These are phyloP conservation scores for Acacia crassicarpa DNA, from an alignment of 306 rosid species.

Conservation along the genomic window DNA sequence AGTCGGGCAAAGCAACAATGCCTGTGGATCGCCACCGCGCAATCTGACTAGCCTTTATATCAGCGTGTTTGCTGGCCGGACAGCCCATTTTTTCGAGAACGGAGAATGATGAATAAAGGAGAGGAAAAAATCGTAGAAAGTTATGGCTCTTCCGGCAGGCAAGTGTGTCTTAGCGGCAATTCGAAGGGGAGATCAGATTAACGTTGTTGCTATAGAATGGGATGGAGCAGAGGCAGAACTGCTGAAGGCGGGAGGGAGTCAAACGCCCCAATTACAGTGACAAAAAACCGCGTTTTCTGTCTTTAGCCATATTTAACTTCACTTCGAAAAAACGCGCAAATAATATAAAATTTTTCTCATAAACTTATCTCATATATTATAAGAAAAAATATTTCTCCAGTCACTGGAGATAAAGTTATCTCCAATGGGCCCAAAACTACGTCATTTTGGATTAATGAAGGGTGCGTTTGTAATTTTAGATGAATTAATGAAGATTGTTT, in stretches of 20 bases:
- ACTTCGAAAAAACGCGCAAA: no score
- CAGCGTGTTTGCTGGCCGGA: slow-evolving; percentile 53
- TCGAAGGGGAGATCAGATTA: not conserved
- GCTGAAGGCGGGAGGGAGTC: not conserved
- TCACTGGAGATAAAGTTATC: no score
- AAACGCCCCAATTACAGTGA: not conserved
- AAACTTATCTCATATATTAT: no score
- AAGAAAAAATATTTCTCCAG: no score
- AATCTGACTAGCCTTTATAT: slow-evolving; percentile 57
- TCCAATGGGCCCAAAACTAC: no score
- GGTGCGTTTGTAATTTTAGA: no score
- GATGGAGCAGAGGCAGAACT: not conserved
- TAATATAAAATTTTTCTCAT: no score
- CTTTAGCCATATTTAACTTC: not conserved
- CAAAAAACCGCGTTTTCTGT: slow-evolving; percentile 6
- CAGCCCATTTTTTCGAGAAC: slow-evolving; percentile 63
- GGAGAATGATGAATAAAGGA: not conserved
- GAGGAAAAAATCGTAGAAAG: not conserved
- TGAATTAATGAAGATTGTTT: no score
- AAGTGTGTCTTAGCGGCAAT: not conserved
- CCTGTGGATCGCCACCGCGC: slow-evolving; percentile 97
- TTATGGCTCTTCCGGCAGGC: not conserved
- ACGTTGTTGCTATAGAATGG: not conserved
- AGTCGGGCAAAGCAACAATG: slow-evolving; percentile 86
- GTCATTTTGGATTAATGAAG: no score